These are phyloP conservation scores for Wallacemonas sp. DNA, from an alignment of 208 protist species.

Conservation along the genomic window DNA sequence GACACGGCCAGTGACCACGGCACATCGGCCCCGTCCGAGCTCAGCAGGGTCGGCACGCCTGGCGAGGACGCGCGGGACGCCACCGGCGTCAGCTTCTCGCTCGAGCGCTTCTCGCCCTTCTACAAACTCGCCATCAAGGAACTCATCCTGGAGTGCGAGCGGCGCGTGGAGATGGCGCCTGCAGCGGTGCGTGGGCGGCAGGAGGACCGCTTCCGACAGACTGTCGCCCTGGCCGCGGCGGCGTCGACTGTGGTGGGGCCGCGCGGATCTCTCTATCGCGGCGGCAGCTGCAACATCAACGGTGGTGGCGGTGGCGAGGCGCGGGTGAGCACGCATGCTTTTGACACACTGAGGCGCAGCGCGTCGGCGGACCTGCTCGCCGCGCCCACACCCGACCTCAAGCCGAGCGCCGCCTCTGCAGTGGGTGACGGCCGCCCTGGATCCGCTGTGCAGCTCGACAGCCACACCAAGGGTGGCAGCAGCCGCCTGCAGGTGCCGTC, in stretches of 20 bases:
- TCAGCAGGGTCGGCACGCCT: too few relatives aligned
- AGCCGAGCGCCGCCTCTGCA: neutral
- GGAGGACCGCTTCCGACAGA: constrained; percentile 25
- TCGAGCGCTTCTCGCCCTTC: constrained; percentile 58
- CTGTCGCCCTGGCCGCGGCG: constrained; percentile 12
- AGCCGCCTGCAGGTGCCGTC: constrained; percentile 5
- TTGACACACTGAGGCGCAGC: constrained; percentile 43
- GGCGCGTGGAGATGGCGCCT: constrained; percentile 56
- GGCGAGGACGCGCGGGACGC: neutral
- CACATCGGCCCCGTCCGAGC: neutral
- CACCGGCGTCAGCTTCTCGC: constrained; percentile 26
- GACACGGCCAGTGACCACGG: too few relatives aligned
- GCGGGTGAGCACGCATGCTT: constrained; percentile 35
- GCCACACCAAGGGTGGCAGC: neutral
- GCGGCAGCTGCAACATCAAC: too few relatives aligned
- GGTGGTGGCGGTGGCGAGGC: neutral
- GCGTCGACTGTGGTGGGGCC: constrained; percentile 19
- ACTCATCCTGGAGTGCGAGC: constrained; percentile 72
- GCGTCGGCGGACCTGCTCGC: constrained; percentile 5
- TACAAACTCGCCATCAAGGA: constrained; percentile 77
- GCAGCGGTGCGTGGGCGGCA: constrained; percentile 24
- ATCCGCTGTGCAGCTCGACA: too few relatives aligned
- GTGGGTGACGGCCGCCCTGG: neutral
- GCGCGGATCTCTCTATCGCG: neutral
- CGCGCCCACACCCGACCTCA: neutral